Evolutionary conservation across 306 rosid genomes (phyloP).

Genomic region (Castanospermum australe): DNA sequence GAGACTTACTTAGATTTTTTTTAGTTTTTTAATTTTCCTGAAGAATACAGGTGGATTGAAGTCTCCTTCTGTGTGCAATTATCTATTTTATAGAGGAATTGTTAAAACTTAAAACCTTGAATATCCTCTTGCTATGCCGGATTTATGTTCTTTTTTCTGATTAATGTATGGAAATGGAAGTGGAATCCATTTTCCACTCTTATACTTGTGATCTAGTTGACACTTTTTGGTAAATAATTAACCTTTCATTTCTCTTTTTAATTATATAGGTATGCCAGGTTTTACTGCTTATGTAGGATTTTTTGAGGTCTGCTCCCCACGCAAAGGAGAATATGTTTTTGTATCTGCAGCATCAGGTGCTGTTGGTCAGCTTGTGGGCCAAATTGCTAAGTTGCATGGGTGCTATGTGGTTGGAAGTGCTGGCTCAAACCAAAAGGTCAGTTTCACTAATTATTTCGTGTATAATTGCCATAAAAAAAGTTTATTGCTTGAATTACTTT

Average conservation of each 20-base stretch:
- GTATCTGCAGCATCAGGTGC: conserved; percentile 63
- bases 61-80: neutral
- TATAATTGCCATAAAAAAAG: neutral
- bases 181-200: neutral
- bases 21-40: neutral
- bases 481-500: neutral
- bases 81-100: neutral
- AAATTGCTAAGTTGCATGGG: conserved; percentile 56
- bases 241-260: neutral
- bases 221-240: neutral
- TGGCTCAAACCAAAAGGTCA: conserved; percentile 48
- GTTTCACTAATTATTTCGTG: neutral
- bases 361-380: conserved; percentile 64
- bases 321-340: conserved; percentile 50
- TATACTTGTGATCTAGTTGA: neutral
- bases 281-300: conserved; percentile 58
- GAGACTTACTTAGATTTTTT: neutral
- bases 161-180: neutral
- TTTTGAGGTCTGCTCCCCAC: conserved; percentile 43
- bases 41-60: neutral
- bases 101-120: neutral
- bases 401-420: conserved; percentile 74
- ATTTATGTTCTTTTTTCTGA: neutral
- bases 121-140: neutral
- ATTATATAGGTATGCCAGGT: conserved; percentile 56